Base-by-base conservation (phyloP, 441 rosid species). In the Manihot esculenta region DNA sequence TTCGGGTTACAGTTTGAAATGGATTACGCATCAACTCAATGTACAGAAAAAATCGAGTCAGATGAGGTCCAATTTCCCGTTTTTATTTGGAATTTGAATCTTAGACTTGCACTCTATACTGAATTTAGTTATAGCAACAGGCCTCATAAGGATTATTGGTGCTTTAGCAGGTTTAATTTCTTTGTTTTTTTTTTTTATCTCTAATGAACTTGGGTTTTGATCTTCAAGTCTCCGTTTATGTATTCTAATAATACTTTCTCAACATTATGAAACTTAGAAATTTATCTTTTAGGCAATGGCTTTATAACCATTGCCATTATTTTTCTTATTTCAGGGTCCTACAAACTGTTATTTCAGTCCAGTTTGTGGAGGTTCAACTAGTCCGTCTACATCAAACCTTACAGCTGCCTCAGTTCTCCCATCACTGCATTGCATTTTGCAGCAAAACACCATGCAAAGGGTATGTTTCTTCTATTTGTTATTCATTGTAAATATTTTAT, bases 401-500 rank as follows among this genome's bases (percentile, higher is more conserved):
- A 61, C 80, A 9, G 81, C 88, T 48, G 76, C 85, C 63, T 56
- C 86, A 38, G 80, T 91, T 76, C 89, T 95, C 61, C 91, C 95
- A 64, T 83, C 97, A 67, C 75, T 95, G 77, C 98, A 90, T 70
- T 82, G 76, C 75, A 84, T 95, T 75, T 82, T 95, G 87, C 97
- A 88, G 84, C 98, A 92, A 81, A 95, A 89, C 72, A 35, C 81
- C 68, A 47, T 82, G 78, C 98, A 95, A 78, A 81, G 95, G 91
- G 99, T 94, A 85, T 61, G 58, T 48, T 73, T 48, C 59, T 72
- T 54, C 56, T 56, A 20, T 73, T 4, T 35, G 41, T 35, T 35
- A 35, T 14, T 14, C 24, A 51, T 9, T 60, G 38, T 62, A 62
- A 41, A 41, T 62, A 33, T 73, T 35, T 61, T 33, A 14, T 17